These are phyloP conservation scores for Lactarius akahatsu DNA, from an alignment of 768 basidiomycete genomes.

Conservation along the genomic window DNA sequence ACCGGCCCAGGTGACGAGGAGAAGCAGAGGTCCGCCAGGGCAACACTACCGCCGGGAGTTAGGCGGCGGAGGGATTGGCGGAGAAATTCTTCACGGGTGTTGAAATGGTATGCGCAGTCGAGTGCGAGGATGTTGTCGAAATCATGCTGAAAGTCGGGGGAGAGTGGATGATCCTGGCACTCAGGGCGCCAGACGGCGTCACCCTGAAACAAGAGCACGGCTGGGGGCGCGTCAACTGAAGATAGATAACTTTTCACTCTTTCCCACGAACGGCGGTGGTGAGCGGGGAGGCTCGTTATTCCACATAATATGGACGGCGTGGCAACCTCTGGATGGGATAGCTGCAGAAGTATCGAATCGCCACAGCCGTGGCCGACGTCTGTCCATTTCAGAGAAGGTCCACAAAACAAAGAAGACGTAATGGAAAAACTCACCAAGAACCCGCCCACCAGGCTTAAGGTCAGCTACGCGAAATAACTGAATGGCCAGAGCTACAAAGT, in stretches of 20 bases:
- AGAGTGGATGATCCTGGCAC: conserved; percentile 46
- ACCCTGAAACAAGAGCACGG: conserved; percentile 44
- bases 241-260: conserved; percentile 37
- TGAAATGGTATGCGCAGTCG: conserved; percentile 71
- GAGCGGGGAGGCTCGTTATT: conserved; percentile 53
- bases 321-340: conserved; percentile 46
- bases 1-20: conserved; percentile 23
- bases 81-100: conserved; percentile 52
- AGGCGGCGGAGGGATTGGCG: conserved; percentile 49
- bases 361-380: conserved; percentile 71
- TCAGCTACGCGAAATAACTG: conserved; percentile 47
- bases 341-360: conserved; percentile 59
- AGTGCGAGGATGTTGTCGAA: conserved; percentile 58
- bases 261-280: conserved; percentile 46
- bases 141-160: conserved; percentile 30
- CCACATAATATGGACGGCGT: conserved; percentile 51
- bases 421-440: conserved; percentile 47
- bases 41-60: conserved; percentile 50
- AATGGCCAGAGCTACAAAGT: conserved; percentile 47
- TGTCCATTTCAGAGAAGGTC: conserved; percentile 32
- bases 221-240: conserved; percentile 27
- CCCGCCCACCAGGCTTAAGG: conserved; percentile 43
- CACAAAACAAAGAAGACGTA: background rate
- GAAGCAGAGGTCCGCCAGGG: conserved; percentile 64
- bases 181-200: conserved; percentile 49